Evolutionary conservation across 1,139 yeast species (phyloP), one percentile per base, ranked within the genome.

Genomic region (Suhomyces anneliseae): DNA sequence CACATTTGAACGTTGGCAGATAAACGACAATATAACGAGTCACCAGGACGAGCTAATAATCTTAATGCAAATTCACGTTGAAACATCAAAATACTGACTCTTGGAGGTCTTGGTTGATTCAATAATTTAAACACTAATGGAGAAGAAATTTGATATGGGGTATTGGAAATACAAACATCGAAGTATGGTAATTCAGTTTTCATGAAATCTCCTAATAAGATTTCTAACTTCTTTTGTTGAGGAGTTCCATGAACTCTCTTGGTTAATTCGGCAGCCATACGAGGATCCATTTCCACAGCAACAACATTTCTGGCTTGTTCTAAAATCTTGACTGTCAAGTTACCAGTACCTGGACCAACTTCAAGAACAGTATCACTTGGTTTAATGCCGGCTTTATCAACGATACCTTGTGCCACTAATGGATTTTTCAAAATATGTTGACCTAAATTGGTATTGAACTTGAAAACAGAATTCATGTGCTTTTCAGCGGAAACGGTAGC

Each of bases 321-420:
- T 45, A 93, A 70, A 42, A 93, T 95, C 52, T 95, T 78, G 35
- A 93, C 96, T 0, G 99, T 95, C 69, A 93, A 77, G 64, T 93
- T 93, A 71, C 99, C 99, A 0, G 99, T 93, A 81, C 99, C 99
- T 1, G 99, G 99, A 61, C 99, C 99, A 46, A 93, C 97, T 73
- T 93, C 99, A 41, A 93, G 75, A 3, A 93, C 98, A 7, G 83
- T 82, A 62, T 93, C 99, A 38, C 96, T 86, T 2, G 98, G 98
- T 59, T 83, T 87, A 52, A 93, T 86, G 38, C 82, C 87, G 2
- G 99, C 98, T 63, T 95, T 95, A 66, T 93, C 99, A 34, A 93
- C 99, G 61, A 93, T 93, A 10, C 97, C 98, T 66, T 93, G 98
- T 3, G 99, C 98, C 32, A 95, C 95, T 45, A 90, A 75, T 1